A percentile compares a stretch with the other conserved stretches of the same genome.
Evolutionary conservation across 2,329 filamentous ascomycete species (phyloP).

Genomic region (Dactylellina leptospora): DNA sequence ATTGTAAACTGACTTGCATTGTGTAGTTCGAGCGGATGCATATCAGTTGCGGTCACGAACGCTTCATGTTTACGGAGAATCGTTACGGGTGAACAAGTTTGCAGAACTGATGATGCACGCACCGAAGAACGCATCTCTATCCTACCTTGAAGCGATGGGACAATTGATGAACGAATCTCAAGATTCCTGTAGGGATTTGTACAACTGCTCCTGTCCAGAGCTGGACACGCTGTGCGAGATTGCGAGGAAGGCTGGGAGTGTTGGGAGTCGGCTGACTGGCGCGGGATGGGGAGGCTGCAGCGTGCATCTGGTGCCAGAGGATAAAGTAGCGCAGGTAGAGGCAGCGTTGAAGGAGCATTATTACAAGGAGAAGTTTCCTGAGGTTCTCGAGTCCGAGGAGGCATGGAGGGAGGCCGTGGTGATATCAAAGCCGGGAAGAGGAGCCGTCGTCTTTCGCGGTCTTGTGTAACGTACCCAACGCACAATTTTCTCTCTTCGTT

Average conservation of each 20-base stretch:
- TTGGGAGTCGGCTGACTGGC: constrained; percentile 86
- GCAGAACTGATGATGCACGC: constrained; percentile 71
- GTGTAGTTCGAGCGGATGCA: constrained; percentile 75
- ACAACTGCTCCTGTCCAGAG: constrained; percentile 91
- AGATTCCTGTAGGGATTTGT: constrained; percentile 82
- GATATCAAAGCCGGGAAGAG: constrained; percentile 84
- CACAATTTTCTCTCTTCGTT: not conserved
- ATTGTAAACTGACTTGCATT: not conserved
- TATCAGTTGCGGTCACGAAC: constrained; percentile 91
- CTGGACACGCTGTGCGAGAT: constrained; percentile 88
- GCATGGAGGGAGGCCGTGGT: constrained; percentile 82
- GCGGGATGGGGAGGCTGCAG: constrained; percentile 97
- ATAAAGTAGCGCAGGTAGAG: constrained; percentile 80
- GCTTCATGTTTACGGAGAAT: constrained; percentile 89
- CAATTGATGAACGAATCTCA: constrained; percentile 89
- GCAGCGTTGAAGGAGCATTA: constrained; percentile 82
- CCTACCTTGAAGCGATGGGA: constrained; percentile 78
- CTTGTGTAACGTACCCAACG: constrained; percentile 29
- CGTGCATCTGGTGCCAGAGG: constrained; percentile 87
- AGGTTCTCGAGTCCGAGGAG: constrained; percentile 70
- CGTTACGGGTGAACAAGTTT: constrained; percentile 84
- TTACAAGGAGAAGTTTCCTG: constrained; percentile 75
- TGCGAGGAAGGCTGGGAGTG: constrained; percentile 78
- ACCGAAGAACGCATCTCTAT: constrained; percentile 68
- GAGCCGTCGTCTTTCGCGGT: constrained; percentile 60